A percentile compares a stretch with the other conserved stretches of the same genome.
phyloP scores from a whole-genome alignment of 345 rosid genomes.

The Lepidium sativum region DNA sequence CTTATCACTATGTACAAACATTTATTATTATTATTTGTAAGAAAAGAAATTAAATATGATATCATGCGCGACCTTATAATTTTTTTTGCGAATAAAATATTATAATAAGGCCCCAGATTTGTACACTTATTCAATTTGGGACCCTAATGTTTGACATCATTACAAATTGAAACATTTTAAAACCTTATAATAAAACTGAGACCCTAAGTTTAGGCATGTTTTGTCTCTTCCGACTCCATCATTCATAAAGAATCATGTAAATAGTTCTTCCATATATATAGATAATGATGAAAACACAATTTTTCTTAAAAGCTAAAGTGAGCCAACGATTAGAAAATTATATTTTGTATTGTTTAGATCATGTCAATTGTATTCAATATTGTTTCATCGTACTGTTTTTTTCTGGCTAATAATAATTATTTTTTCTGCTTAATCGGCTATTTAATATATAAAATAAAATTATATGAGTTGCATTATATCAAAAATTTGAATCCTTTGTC shows the following conservation, averaged over 20 bases:
- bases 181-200: conserved; percentile 6
- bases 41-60: not conserved
- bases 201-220: conserved; percentile 15
- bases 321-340: not conserved
- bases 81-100: not conserved
- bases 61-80: conserved; percentile 24
- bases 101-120: not conserved
- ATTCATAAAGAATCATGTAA: conserved; percentile 16
- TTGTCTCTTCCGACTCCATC: conserved; percentile 17
- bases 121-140: conserved; percentile 13
- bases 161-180: conserved; percentile 6
- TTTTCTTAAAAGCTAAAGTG: not conserved
- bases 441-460: not conserved
- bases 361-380: not conserved
- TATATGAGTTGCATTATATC: not conserved
- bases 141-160: conserved; percentile 25
- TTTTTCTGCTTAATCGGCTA: not conserved
- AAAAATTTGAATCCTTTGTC: not conserved
- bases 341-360: not conserved
- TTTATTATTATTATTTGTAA: not conserved
- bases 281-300: not conserved
- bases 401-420: not conserved
- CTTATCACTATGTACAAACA: not conserved
- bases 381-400: conserved; percentile 12
- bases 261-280: conserved; percentile 6